Conservation (phyloP, 2,329 filamentous ascomycete species). For the Colletotrichum sp. region DNA sequence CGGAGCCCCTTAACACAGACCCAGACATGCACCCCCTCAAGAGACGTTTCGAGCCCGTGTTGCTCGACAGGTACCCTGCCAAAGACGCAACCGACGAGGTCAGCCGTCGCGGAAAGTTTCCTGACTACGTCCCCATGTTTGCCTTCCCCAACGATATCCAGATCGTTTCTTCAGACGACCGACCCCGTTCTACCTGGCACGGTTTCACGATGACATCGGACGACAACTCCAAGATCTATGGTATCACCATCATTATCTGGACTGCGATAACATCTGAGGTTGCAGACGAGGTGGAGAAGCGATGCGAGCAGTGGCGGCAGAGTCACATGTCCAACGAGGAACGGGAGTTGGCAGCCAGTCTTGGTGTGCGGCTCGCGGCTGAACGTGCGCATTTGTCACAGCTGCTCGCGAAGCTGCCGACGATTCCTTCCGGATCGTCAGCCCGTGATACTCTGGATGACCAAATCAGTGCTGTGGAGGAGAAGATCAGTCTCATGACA, state of each 20-base stretch:
- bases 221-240: slow-evolving; percentile 90
- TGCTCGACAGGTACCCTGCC: slow-evolving; percentile 91
- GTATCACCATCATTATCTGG: slow-evolving; percentile 92
- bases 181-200: slow-evolving; percentile 97
- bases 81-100: slow-evolving; percentile 82
- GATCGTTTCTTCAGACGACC: slow-evolving; percentile 92
- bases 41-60: slow-evolving; percentile 92
- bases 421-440: slow-evolving; percentile 77
- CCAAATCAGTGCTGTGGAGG: slow-evolving; percentile 92
- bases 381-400: slow-evolving; percentile 92
- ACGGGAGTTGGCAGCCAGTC: slow-evolving; percentile 86
- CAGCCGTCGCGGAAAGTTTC: slow-evolving; percentile 82
- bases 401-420: slow-evolving; percentile 82
- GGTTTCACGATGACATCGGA: slow-evolving; percentile 97
- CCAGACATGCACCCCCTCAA: slow-evolving; percentile 96
- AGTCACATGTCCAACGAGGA: slow-evolving; percentile 90
- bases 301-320: slow-evolving; percentile 86
- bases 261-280: slow-evolving; percentile 82
- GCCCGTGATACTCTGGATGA: slow-evolving; percentile 88
- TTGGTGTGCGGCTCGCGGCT: slow-evolving; percentile 84
- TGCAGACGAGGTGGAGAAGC: slow-evolving; percentile 81
- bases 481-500: slow-evolving; percentile 96
- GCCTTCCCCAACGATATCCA: slow-evolving; percentile 98
- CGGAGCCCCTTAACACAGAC: slow-evolving; percentile 87
- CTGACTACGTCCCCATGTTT: slow-evolving; percentile 99